A percentile compares a stretch with the other conserved stretches of the same genome.
These are phyloP conservation scores for Pyrus pyrifolia DNA, from an alignment of 306 rosid species.

Conservation along the genomic window DNA sequence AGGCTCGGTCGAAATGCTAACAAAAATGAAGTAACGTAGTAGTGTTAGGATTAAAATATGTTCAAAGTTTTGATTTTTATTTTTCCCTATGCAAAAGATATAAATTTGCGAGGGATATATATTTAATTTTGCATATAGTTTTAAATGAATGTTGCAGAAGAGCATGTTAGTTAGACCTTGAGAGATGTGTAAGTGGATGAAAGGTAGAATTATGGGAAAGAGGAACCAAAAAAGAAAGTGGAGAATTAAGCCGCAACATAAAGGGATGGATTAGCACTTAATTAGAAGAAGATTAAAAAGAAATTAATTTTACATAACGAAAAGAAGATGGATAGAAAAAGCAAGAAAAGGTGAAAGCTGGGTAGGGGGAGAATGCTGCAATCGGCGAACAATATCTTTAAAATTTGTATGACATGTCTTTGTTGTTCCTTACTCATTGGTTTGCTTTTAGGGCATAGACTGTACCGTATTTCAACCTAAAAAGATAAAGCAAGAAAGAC, in stretches of 20 bases:
- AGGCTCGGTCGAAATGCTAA: no score
- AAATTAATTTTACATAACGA: background rate
- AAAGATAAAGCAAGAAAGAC: constrained; percentile 34
- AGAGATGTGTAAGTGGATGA: background rate
- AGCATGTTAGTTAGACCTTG: background rate
- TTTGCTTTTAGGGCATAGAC: constrained; percentile 28
- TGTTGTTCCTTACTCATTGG: constrained; percentile 14
- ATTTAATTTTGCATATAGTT: no score
- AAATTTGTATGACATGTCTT: constrained; percentile 40
- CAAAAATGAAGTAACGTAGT: no score
- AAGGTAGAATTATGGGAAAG: background rate
- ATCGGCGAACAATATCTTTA: constrained; percentile 31
- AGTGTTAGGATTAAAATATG: no score
- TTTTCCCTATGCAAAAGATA: no score
- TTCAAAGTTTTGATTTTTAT: no score
- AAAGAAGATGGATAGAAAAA: background rate
- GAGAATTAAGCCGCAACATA: constrained; percentile 8
- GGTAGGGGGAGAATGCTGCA: constrained; percentile 27
- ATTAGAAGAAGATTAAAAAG: constrained; percentile 5
- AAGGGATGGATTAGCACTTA: background rate
- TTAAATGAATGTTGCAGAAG: no score
- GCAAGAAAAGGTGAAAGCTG: constrained; percentile 7
- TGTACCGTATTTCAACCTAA: constrained; percentile 37
- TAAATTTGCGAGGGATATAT: no score
- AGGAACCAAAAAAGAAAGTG: constrained; percentile 8